phyloP scores from a whole-genome alignment of 257 asterid species.

The Solanum tarijense region DNA sequence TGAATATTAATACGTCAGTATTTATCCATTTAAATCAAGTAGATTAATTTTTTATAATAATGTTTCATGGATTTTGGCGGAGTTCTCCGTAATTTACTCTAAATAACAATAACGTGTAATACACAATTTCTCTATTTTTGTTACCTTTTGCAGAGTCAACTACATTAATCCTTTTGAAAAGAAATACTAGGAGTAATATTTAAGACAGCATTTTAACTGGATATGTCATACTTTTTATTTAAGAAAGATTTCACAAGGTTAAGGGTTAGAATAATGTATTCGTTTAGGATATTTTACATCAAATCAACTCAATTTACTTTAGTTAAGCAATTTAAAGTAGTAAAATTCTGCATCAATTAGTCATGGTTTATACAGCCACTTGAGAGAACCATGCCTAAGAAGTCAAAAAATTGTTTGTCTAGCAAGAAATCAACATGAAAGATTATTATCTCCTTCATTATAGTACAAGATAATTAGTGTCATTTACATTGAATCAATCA shows the following conservation, averaged over 20 bases:
- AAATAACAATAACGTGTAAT: neutral
- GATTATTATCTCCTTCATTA: neutral
- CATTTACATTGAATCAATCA: neutral
- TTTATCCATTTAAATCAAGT: neutral
- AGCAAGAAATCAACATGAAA: neutral
- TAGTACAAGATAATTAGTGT: neutral
- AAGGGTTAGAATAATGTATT: neutral
- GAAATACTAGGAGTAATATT: neutral
- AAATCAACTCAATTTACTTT: neutral
- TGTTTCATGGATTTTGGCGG: neutral
- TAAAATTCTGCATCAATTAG: neutral
- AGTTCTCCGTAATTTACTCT: neutral
- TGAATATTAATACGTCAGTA: neutral
- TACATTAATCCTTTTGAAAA: neutral
- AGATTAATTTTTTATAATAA: neutral
- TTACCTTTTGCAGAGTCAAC: neutral
- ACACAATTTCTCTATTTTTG: neutral
- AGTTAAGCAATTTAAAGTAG: neutral
- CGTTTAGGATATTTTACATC: neutral
- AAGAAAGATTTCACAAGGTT: neutral
- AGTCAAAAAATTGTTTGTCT: neutral
- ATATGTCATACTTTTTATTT: neutral
- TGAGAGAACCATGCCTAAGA: neutral
- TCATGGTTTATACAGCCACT: neutral
- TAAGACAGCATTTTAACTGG: neutral